These are phyloP conservation scores for Nitzschia palea DNA, from an alignment of 108 stramenopile genomes.

Conservation along the genomic window DNA sequence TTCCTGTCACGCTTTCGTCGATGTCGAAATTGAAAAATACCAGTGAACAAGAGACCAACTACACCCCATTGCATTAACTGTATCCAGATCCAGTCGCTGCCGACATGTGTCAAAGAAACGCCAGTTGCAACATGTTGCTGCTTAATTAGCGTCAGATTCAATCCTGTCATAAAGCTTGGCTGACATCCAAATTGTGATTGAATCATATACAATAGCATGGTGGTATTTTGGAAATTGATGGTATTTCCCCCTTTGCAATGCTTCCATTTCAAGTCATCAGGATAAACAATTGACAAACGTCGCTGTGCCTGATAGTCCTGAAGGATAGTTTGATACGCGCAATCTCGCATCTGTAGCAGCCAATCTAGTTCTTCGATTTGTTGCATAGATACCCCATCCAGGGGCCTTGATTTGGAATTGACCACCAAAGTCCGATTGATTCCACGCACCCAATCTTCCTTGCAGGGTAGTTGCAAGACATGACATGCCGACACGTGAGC, in stretches of 20 bases:
- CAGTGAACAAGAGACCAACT: neutral
- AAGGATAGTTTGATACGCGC: slow-evolving; percentile 2
- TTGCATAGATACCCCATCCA: neutral
- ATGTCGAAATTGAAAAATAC: neutral
- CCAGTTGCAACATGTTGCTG: neutral
- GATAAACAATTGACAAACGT: neutral
- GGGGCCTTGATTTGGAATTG: neutral
- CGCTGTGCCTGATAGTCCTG: neutral
- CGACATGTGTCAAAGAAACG: too few species aligned
- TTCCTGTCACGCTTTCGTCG: too few species aligned
- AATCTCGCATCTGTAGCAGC: slow-evolving; percentile 17
- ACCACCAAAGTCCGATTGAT: slow-evolving; percentile 5
- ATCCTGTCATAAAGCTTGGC: neutral
- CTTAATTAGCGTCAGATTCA: neutral
- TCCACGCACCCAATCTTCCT: slow-evolving; percentile 8
- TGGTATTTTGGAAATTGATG: slow-evolving; percentile 1
- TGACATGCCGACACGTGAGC: slow-evolving; percentile 18
- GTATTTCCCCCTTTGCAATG: neutral
- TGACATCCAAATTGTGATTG: slow-evolving; percentile 22
- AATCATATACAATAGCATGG: neutral
- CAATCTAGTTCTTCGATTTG: slow-evolving; percentile 7
- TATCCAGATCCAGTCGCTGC: neutral
- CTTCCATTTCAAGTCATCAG: slow-evolving; percentile 5
- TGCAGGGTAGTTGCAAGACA: slow-evolving; percentile 8
- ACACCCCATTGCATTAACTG: neutral